Evolutionary conservation across 2,329 filamentous ascomycete genomes (phyloP), one percentile per base, ranked within the genome.

Genomic region (Colletotrichum liaoningense): DNA sequence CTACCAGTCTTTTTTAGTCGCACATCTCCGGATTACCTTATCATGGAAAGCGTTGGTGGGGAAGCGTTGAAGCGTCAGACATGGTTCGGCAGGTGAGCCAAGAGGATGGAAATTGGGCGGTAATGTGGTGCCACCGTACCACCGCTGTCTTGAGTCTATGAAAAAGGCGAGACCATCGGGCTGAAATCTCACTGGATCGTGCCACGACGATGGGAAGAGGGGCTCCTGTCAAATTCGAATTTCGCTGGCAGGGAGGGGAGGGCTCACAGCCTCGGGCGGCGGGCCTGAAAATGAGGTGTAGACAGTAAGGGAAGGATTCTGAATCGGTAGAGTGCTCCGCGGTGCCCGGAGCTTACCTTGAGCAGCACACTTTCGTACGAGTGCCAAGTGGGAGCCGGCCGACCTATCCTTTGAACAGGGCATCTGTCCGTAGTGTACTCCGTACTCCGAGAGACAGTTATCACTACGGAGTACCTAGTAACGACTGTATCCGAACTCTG

Each of bases 81-180:
- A 60, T 62, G 63, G 26, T 55, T 49, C 26, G 22, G 5, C 28
- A 73, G 59, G 66, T 55, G 59, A 56, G 67, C 60, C 70, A 73
- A 73, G 60, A 65, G 28, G 12, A 5, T 73, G 60, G 67, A 73
- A 70, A 70, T 73, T 73, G 67, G 60, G 33, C 67, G 55, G 33
- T 62, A 60, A 62, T 42, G 66, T 66, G 52, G 67, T 59, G 60
- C 62, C 42, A 49, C 42, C 28, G 62, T 55, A 28, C 46, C 70
- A 73, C 67, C 56, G 60, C 28, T 52, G 67, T 63, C 56, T 8
- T 42, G 38, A 42, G 38, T 42, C 38, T 42, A 42, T 42, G 49
- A 38, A 28, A n/a, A 60, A 52, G 35, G 60, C 70, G 55, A 73
- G 54, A 65, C 60, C 22, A 66, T 42, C 38, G 38, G 38, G 38